Percentiles rank a stretch among this genome's conserved stretches.
phyloP scores from a whole-genome alignment of 345 rosid genomes.

The Bruguiera parviflora region DNA sequence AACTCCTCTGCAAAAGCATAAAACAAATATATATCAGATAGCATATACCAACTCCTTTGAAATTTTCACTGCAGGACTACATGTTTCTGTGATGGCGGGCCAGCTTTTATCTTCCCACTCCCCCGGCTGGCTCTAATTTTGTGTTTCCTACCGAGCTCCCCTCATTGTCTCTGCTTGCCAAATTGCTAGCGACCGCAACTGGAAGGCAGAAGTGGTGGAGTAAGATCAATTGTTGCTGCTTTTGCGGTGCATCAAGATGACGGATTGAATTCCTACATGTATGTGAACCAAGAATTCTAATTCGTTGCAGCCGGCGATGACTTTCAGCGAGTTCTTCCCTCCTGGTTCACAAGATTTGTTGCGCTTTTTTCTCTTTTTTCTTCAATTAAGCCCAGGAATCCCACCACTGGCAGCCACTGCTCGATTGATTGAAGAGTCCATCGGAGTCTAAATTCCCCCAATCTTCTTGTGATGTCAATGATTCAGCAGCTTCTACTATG shows the following conservation, averaged over 20 bases:
- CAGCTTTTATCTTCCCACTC: neutral
- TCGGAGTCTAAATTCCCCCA: conserved; percentile 63
- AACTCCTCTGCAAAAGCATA: no score
- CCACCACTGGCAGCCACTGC: conserved; percentile 60
- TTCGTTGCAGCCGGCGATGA: neutral
- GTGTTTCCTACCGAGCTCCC: no score
- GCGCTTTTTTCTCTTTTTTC: neutral
- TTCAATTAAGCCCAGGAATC: conserved; percentile 58
- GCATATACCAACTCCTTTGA: no score
- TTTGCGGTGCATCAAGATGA: neutral
- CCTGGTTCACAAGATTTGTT: neutral
- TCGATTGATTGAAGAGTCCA: conserved; percentile 52
- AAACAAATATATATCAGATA: no score
- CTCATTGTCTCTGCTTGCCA: neutral
- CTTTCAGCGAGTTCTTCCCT: neutral
- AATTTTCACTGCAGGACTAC: no score
- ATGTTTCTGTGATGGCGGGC: no score
- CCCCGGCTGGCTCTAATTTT: neutral
- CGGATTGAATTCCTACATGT: neutral
- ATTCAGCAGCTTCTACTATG: conserved; percentile 56
- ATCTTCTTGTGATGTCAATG: conserved; percentile 65
- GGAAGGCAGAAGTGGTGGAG: neutral
- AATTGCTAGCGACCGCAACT: conserved; percentile 1
- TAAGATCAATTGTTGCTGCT: neutral
- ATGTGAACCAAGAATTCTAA: conserved; percentile 3